A percentile compares a stretch with the other conserved stretches of the same genome.
Conservation (phyloP, 148 eudicot genomes). For the Vaccinium vitisidaea region DNA sequence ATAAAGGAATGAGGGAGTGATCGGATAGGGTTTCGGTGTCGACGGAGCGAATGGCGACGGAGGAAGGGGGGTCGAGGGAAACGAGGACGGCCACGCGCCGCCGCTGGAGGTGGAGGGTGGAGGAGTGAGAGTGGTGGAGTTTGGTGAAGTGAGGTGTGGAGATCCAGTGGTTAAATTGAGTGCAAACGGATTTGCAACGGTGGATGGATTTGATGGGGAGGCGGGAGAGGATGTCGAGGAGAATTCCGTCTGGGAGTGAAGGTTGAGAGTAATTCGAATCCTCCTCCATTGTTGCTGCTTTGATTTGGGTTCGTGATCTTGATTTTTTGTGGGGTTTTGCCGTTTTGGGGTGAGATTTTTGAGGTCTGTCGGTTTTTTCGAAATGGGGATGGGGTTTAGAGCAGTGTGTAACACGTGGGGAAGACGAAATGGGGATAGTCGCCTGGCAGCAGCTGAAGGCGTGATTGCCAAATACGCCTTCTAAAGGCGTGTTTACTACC, state of each 20-base stretch:
- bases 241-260: neutral
- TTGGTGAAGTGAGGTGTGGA: neutral
- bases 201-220: neutral
- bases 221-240: conserved; percentile 1
- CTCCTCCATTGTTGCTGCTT: neutral
- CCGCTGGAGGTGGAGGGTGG: neutral
- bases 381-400: too few species aligned
- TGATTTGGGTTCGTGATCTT: too few species aligned
- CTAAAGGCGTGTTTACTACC: too few species aligned
- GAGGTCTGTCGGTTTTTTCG: too few species aligned
- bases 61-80: neutral
- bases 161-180: neutral
- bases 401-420: too few species aligned
- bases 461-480: too few species aligned
- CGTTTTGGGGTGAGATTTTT: too few species aligned
- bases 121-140: neutral
- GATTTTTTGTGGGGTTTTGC: too few species aligned
- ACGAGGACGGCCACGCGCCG: neutral
- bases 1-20: neutral
- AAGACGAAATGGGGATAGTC: too few species aligned
- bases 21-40: neutral
- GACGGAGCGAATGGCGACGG: neutral
- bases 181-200: conserved; percentile 2
- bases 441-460: too few species aligned
- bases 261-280: neutral